Conservation (phyloP, 768 basidiomycete species). For the Pleurotus platypus region DNA sequence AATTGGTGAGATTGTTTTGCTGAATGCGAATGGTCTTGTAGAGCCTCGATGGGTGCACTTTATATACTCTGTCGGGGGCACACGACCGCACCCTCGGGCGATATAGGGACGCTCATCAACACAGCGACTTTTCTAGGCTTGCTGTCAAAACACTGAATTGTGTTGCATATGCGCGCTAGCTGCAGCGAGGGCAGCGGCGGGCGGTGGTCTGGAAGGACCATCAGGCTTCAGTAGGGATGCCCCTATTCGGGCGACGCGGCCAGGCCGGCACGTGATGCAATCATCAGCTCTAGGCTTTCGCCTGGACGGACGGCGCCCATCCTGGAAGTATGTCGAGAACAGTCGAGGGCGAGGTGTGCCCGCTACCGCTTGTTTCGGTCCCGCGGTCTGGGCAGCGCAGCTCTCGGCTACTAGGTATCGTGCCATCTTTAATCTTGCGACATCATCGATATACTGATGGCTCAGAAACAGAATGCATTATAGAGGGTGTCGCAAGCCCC, state of each 20-base stretch:
- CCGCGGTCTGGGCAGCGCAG: too few relatives aligned
- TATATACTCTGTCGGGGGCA: background rate
- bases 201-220: background rate
- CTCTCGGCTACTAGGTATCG: too few relatives aligned
- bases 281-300: background rate
- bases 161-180: background rate
- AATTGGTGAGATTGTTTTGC: background rate
- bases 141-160: background rate
- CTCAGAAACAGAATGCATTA: too few relatives aligned
- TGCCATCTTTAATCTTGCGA: too few relatives aligned
- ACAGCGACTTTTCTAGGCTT: background rate
- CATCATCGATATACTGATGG: too few relatives aligned
- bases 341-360: background rate
- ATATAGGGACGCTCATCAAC: background rate
- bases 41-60: constrained; percentile 2
- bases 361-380: too few relatives aligned
- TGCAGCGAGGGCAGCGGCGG: background rate
- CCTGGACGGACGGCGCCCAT: background rate
- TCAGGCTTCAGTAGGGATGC: background rate
- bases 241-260: background rate
- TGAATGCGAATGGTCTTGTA: background rate
- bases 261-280: background rate
- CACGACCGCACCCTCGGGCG: background rate
- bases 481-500: too few relatives aligned
- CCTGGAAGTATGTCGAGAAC: background rate